Evolutionary conservation across 495 filamentous ascomycete species (phyloP).

Genomic region (Friedmanniomyces endolithicus): DNA sequence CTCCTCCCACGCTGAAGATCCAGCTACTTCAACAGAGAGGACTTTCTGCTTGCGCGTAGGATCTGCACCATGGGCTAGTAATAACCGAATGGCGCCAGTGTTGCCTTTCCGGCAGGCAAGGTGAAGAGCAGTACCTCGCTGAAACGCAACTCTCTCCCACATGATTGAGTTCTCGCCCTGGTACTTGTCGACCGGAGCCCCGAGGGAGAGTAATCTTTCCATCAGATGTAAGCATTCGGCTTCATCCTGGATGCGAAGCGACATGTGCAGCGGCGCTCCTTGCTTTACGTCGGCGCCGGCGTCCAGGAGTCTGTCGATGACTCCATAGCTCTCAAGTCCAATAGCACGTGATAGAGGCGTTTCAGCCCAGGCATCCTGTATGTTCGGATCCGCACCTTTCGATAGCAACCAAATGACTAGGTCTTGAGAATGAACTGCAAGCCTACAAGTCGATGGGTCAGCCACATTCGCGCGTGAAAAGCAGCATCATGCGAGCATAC

Average conservation of each 20-base stretch:
- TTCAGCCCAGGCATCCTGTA: background rate
- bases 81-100: background rate
- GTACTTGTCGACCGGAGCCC: background rate
- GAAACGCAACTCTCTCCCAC: background rate
- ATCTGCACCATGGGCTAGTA: background rate
- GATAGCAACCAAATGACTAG: background rate
- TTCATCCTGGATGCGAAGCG: background rate
- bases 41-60: background rate
- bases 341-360: background rate
- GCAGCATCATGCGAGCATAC: too few relatives aligned
- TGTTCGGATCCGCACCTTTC: background rate
- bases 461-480: too few relatives aligned
- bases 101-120: background rate
- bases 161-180: background rate
- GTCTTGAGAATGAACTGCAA: background rate
- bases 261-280: background rate
- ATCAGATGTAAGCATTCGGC: background rate
- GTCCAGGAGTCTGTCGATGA: background rate
- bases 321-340: background rate
- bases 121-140: constrained; percentile 1
- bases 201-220: background rate
- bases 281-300: background rate
- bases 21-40: background rate
- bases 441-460: too few relatives aligned
- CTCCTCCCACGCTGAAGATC: background rate